A percentile compares a stretch with the other conserved stretches of the same genome.
Conservation (phyloP, 768 basidiomycete species). For the Mycena rebaudengoi region DNA sequence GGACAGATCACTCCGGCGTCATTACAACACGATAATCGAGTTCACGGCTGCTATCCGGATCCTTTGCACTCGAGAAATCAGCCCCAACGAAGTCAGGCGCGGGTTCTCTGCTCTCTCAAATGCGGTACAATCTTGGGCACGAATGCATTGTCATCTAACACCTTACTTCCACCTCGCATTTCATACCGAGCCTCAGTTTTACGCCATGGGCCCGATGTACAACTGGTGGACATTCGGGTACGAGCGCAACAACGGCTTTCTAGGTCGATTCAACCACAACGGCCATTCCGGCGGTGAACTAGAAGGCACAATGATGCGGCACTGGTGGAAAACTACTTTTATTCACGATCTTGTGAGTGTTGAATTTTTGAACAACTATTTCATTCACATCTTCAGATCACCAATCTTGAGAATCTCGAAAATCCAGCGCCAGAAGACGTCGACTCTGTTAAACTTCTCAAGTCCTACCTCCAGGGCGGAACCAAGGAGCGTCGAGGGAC, state of each 20-base stretch:
- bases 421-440: constrained; percentile 6
- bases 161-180: constrained; percentile 26
- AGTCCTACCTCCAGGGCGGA: constrained; percentile 16
- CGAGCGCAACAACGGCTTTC: constrained; percentile 29
- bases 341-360: constrained; percentile 21
- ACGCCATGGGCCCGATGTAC: constrained; percentile 17
- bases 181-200: constrained; percentile 23
- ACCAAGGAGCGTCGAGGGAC: constrained; percentile 22
- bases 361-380: neutral
- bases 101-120: constrained; percentile 3
- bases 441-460: constrained; percentile 16
- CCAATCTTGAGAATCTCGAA: constrained; percentile 1
- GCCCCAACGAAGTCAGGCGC: constrained; percentile 22
- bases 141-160: constrained; percentile 25
- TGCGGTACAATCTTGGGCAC: constrained; percentile 21
- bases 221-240: constrained; percentile 24
- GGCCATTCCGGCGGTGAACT: constrained; percentile 30
- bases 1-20: constrained; percentile 17
- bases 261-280: constrained; percentile 26
- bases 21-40: constrained; percentile 16
- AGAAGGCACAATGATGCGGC: constrained; percentile 30
- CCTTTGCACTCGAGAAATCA: constrained; percentile 12
- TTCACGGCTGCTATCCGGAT: constrained; percentile 23
- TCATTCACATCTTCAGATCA: constrained; percentile 1
- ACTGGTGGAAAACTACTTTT: constrained; percentile 23